phyloP scores from a whole-genome alignment of 1,139 yeast species.

The Magnusiomyces fungicola region DNA sequence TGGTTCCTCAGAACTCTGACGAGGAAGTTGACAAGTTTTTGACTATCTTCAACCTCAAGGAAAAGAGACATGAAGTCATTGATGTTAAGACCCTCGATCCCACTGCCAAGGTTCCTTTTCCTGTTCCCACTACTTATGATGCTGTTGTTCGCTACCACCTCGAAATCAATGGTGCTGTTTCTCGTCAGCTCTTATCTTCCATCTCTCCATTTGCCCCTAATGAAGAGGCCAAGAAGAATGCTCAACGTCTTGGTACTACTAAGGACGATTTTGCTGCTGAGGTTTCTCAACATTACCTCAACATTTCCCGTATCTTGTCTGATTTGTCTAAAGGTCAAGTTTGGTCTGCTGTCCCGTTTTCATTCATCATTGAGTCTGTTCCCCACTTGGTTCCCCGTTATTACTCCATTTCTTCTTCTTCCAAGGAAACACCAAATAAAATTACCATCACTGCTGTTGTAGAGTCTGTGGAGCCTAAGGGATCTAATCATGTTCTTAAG shows the following conservation, averaged over 20 bases:
- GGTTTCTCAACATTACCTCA: slow-evolving; percentile 54
- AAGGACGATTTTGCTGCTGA: slow-evolving; percentile 60
- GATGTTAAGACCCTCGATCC: slow-evolving; percentile 66
- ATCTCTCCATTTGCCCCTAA: slow-evolving; percentile 79
- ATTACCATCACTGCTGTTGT: slow-evolving; percentile 84
- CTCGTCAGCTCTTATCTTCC: slow-evolving; percentile 78
- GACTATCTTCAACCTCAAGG: slow-evolving; percentile 52
- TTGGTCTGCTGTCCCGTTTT: slow-evolving; percentile 79
- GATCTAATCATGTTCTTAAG: slow-evolving; percentile 45
- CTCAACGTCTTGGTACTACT: slow-evolving; percentile 54
- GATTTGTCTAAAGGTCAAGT: slow-evolving; percentile 51
- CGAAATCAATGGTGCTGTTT: slow-evolving; percentile 88
- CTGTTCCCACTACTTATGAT: slow-evolving; percentile 85
- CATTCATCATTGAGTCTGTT: slow-evolving; percentile 71
- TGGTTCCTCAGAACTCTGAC: slow-evolving; percentile 87
- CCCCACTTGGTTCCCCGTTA: slow-evolving; percentile 88
- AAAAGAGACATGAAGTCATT: slow-evolving; percentile 50
- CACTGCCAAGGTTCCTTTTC: slow-evolving; percentile 72
- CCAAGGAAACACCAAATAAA: slow-evolving; percentile 63
- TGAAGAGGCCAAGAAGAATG: slow-evolving; percentile 46
- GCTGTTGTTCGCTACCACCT: slow-evolving; percentile 80
- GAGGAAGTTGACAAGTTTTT: slow-evolving; percentile 63
- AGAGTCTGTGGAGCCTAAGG: slow-evolving; percentile 50
- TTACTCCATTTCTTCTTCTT: slow-evolving; percentile 92
- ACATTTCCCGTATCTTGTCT: slow-evolving; percentile 70